A percentile compares a stretch with the other conserved stretches of the same genome.
Evolutionary conservation across 2,329 filamentous ascomycete species (phyloP).

Genomic region (Cladosporium halotolerans): DNA sequence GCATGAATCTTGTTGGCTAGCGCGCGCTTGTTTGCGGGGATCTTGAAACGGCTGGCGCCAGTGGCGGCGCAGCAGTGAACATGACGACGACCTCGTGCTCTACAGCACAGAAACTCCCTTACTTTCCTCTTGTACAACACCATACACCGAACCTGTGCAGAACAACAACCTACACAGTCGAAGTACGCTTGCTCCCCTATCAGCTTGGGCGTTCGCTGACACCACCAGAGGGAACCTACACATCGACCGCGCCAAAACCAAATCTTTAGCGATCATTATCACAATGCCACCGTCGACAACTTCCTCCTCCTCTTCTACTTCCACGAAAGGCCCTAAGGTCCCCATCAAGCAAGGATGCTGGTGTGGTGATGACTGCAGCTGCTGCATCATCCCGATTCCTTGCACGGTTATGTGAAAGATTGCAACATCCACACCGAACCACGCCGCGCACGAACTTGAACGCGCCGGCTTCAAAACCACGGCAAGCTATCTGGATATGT

Average conservation of each 20-base stretch:
- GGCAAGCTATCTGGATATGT: no score
- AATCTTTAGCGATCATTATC: not conserved
- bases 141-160: no score
- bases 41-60: not conserved
- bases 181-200: no score
- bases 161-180: no score
- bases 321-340: slow-evolving; percentile 17
- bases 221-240: no score
- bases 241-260: no score
- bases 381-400: slow-evolving; percentile 21
- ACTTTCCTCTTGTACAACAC: no score
- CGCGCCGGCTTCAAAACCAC: no score
- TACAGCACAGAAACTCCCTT: no score
- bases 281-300: slow-evolving; percentile 26
- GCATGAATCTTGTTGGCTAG: not conserved
- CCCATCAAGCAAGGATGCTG: slow-evolving; percentile 29
- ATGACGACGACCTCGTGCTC: not conserved
- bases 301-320: slow-evolving; percentile 16
- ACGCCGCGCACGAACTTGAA: no score
- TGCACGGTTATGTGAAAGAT: slow-evolving; percentile 20
- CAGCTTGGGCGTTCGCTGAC: no score
- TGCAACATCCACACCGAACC: no score
- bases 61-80: not conserved
- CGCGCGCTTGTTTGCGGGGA: not conserved
- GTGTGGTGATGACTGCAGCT: slow-evolving; percentile 27